These are phyloP conservation scores for Meripilus lineatus DNA, from an alignment of 1,284 basidiomycete species.

Conservation along the genomic window DNA sequence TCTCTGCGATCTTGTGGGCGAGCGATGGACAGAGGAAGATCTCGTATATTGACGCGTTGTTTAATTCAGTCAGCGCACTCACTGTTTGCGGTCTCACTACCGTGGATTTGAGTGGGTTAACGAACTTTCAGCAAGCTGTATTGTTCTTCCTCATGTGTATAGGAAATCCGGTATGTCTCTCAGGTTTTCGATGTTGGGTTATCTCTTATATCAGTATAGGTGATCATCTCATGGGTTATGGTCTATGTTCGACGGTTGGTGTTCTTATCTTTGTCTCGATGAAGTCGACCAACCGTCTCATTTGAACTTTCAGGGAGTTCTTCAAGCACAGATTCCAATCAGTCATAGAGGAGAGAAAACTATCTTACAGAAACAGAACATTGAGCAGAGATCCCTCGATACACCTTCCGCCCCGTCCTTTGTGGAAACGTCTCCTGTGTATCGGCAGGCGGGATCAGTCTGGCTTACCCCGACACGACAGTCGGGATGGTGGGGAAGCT, in stretches of 20 bases:
- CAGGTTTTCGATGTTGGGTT: background rate
- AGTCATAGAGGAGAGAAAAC: conserved; percentile 59
- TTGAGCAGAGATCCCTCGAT: no score
- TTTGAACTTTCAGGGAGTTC: conserved; percentile 62
- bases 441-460: conserved; percentile 6
- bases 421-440: conserved; percentile 15
- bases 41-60: conserved; percentile 72
- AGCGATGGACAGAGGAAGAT: conserved; percentile 56
- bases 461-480: conserved; percentile 12
- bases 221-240: conserved; percentile 68
- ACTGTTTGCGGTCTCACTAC: conserved; percentile 76
- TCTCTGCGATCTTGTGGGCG: conserved; percentile 72
- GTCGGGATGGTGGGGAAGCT: conserved; percentile 11
- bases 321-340: conserved; percentile 72
- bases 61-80: conserved; percentile 72
- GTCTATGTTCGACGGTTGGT: conserved; percentile 60
- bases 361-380: no score
- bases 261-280: background rate
- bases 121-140: conserved; percentile 72
- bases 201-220: conserved; percentile 32
- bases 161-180: conserved; percentile 61
- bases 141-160: conserved; percentile 70
- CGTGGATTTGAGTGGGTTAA: conserved; percentile 69
- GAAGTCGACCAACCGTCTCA: no score
- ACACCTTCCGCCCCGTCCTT: background rate